Conservation (phyloP, 768 basidiomycete genomes). For the Cantharellus anzutake region DNA sequence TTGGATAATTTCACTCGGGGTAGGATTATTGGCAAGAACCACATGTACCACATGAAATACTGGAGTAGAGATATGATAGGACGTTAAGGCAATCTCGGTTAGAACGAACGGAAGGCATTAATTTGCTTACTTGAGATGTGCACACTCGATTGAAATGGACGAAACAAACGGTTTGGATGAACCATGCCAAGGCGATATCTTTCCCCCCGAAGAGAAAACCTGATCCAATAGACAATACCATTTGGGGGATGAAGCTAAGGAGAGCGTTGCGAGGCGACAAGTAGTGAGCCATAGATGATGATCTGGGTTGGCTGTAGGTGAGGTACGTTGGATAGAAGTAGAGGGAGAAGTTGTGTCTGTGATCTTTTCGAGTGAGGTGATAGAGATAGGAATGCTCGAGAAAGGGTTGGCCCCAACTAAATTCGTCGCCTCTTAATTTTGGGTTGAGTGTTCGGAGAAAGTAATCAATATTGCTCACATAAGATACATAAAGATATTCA, state of each 20-base stretch:
- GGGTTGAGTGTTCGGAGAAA: neutral
- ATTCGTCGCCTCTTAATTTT: constrained; percentile 2
- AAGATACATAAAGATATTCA: constrained; percentile 49
- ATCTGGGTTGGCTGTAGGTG: constrained; percentile 34
- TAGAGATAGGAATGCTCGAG: constrained; percentile 85
- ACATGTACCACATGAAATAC: constrained; percentile 96
- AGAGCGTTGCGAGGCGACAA: constrained; percentile 41
- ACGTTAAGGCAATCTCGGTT: neutral
- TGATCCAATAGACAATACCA: constrained; percentile 44
- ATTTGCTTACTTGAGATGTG: constrained; percentile 64
- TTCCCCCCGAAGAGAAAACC: constrained; percentile 53
- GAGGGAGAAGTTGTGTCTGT: constrained; percentile 95
- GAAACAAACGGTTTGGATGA: constrained; percentile 76
- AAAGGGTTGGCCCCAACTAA: constrained; percentile 89
- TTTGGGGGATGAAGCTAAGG: constrained; percentile 68
- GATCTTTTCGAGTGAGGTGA: constrained; percentile 78
- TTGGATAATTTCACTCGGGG: constrained; percentile 40
- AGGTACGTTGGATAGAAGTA: constrained; percentile 95
- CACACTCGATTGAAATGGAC: constrained; percentile 98
- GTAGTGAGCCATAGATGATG: constrained; percentile 10
- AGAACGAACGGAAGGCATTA: neutral
- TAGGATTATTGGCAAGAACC: constrained; percentile 68
- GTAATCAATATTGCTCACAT: constrained; percentile 34
- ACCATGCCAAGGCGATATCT: constrained; percentile 70
- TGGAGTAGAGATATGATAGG: constrained; percentile 16